Base-by-base conservation (phyloP, 768 basidiomycete species). In the Tylopilus vinaceipallidus region DNA sequence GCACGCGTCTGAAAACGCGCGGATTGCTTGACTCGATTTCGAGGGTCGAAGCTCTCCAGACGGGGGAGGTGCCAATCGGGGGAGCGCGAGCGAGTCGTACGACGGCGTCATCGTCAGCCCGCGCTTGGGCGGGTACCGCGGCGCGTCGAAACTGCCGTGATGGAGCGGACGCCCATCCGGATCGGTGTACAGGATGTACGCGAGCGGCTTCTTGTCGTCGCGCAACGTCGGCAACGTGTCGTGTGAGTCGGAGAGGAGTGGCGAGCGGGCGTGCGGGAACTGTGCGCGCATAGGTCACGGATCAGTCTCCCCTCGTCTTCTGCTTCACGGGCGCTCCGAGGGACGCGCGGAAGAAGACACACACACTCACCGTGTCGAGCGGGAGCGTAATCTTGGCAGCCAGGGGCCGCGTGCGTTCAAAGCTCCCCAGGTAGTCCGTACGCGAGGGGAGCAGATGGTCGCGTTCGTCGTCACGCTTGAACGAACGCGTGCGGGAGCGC, bases 1-100 rank as follows among this genome's bases (percentile, higher is more conserved):
- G 14, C 47, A 69, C 7, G 63, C 66, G 6, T 60, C 62, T 34
- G 68, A 56, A 3, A 67, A 42, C 17, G 55, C 49, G 22, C 61
- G 66, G 45, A 70, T 61, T 39, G 65, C 47, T 8, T 55, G 42
- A 14, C 42, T 60, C 4, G 57, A 49, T 22, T 53, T 53, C 5
- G 52, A 36, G 23, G 59, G 16, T 13, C 42, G 42, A 38, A 61
- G 49, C 29, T 19, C 29, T 13, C 24, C 41, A 33, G 33, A 49
- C 42, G 52, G 20, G 16, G 46, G 50, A 8, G 23, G 32, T 16
- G 27, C 27, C 6, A 29, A 29, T n/a, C n/a, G n/a, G n/a, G 40
- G 27, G 1, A 19, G 51, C 24, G 26, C 23, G 10, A 47, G 20
- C 2, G 50, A 32, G 9, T 54, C 53, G 12, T 35, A 41, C 1